Base-by-base conservation (phyloP, 2,329 filamentous ascomycete species). In the Cladosporium sp. region DNA sequence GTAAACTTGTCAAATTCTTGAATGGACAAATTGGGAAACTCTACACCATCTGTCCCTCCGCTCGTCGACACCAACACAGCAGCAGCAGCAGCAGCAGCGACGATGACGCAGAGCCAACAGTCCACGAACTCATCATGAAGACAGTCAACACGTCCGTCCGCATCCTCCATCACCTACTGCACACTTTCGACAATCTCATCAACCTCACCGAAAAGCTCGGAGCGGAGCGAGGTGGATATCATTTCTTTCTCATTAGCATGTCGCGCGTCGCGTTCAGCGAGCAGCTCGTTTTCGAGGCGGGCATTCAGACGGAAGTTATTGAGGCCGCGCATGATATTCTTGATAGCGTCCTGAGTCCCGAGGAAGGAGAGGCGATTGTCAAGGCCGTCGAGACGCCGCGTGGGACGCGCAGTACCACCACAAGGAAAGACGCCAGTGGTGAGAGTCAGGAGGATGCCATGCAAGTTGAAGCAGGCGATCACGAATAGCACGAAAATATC, bases 221-320 rank as follows among this genome's bases (percentile, higher is more conserved):
- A 0, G 79, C 80, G 7, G 80, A 88, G 0, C 77, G 82, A 4
- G 88, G 89, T 3, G 88, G 85, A 0, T 80, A 82, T 45, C 89
- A 96, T 62, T 89, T 90, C 47, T 92, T 95, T 61, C 74, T 95
- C 1, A 80, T 96, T 8, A 83, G 83, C 2, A 73, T 99, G 39
- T 90, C 89, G 0, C 74, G 92, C 37, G 72, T 97, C n/a, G 89
- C 88, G 0, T 96, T 96, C 66, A 85, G 83, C 5, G 89, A 95
- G 54, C 86, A 89, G 22, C 68, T 88, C 7, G 79, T 93, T 9
- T 76, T 95, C 22, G 90, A 96, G 68, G 75, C 77, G 1, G 85
- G 85, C 0, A 85, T 95, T 47, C 85, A 87, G 30, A 80, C 85
- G 22, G 88, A 89, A 56, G 88, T 89, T 1, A 81, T 86, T 1